A percentile compares a stretch with the other conserved stretches of the same genome.
phyloP scores from a whole-genome alignment of 441 rosid species.

The Melastoma candidum region DNA sequence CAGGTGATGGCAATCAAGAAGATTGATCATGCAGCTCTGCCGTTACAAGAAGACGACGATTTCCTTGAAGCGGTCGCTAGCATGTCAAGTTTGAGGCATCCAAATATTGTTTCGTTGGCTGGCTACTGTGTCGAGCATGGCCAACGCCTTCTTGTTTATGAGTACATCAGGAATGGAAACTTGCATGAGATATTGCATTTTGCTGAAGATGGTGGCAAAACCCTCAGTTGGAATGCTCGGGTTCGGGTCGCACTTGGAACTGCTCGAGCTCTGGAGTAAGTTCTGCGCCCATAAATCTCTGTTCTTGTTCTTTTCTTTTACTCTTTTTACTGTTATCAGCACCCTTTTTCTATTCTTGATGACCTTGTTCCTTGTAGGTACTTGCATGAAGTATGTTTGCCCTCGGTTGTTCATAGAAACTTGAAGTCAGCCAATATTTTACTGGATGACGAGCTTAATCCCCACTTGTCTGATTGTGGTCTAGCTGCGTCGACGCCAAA shows the following conservation, averaged over 20 bases:
- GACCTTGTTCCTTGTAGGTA: constrained; percentile 39
- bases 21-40: constrained; percentile 79
- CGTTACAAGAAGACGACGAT: constrained; percentile 83
- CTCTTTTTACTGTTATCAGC: constrained; percentile 7
- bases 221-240: constrained; percentile 83
- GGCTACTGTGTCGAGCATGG: constrained; percentile 96
- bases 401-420: constrained; percentile 87
- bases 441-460: constrained; percentile 88
- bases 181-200: constrained; percentile 80
- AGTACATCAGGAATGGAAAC: constrained; percentile 55
- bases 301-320: neutral
- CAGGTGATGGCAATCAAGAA: constrained; percentile 85
- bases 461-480: constrained; percentile 86
- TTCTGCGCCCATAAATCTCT: neutral
- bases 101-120: constrained; percentile 63
- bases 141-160: constrained; percentile 84
- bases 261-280: constrained; percentile 95
- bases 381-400: constrained; percentile 95
- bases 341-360: constrained; percentile 1
- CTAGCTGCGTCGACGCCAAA: constrained; percentile 85
- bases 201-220: constrained; percentile 58
- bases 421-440: constrained; percentile 92
- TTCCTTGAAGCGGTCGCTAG: constrained; percentile 87
- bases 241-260: constrained; percentile 97
- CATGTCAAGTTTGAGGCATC: constrained; percentile 89